These are phyloP conservation scores for Nemania diffusa DNA, from an alignment of 2,329 filamentous ascomycete genomes.

Conservation along the genomic window DNA sequence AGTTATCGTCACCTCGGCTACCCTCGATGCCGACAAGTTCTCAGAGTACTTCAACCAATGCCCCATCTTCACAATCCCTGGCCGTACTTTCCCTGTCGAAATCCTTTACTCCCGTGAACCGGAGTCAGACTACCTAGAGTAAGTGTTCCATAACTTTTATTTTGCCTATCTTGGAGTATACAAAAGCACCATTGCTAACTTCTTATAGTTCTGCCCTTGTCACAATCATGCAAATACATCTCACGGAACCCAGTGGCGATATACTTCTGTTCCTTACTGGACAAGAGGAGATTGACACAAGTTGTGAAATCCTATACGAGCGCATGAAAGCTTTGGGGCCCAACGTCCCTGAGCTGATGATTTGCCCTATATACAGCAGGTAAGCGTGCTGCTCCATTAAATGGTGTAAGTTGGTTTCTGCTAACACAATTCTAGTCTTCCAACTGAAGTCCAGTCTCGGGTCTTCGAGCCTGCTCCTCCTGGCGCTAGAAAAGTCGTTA, in stretches of 20 bases:
- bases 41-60: conserved; percentile 95
- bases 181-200: conserved; percentile 18
- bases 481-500: conserved; percentile 90
- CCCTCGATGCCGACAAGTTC: conserved; percentile 96
- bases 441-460: conserved; percentile 89
- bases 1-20: conserved; percentile 95
- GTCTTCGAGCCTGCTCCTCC: conserved; percentile 94
- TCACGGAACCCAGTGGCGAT: conserved; percentile 91
- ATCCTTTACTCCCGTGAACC: conserved; percentile 95
- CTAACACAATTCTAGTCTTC: conserved; percentile 66
- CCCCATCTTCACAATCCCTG: conserved; percentile 96
- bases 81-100: conserved; percentile 94
- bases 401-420: neutral
- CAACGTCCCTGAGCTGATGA: conserved; percentile 88
- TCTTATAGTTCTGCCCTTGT: conserved; percentile 74
- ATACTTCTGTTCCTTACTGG: conserved; percentile 97
- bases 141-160: conserved; percentile 8
- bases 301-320: conserved; percentile 91
- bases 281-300: conserved; percentile 96
- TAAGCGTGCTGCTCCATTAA: conserved; percentile 8
- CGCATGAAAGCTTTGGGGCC: conserved; percentile 96
- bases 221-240: conserved; percentile 97
- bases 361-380: conserved; percentile 90
- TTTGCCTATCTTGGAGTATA: neutral
- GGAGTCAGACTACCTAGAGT: conserved; percentile 92